Evolutionary conservation across 2,329 filamentous ascomycete species (phyloP).

Genomic region (Claviceps humidiphila): DNA sequence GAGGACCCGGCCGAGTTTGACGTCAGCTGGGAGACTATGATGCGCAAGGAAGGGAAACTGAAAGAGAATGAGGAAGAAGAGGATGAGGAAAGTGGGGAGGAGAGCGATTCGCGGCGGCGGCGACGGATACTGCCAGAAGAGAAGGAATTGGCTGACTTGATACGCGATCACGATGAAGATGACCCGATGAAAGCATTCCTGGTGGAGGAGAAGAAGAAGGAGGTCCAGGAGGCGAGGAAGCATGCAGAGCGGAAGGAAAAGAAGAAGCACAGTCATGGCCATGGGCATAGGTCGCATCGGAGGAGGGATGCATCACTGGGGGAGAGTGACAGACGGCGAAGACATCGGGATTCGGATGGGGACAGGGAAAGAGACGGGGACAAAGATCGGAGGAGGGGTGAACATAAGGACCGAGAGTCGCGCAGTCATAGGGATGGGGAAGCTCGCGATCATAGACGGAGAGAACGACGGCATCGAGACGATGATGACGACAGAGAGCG

Average conservation of each 20-base stretch:
- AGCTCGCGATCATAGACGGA: constrained; percentile 11
- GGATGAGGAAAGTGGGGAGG: constrained; percentile 33
- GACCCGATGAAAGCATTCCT: constrained; percentile 94
- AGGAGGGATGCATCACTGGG: constrained; percentile 22
- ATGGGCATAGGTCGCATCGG: constrained; percentile 9
- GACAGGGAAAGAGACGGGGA: constrained; percentile 6
- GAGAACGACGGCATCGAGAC: constrained; percentile 13
- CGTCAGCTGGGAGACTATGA: constrained; percentile 47
- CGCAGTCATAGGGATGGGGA: not conserved
- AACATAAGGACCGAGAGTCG: constrained; percentile 7
- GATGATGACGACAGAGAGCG: constrained; percentile 11
- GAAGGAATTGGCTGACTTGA: constrained; percentile 59
- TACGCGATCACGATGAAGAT: constrained; percentile 78
- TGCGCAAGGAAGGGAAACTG: constrained; percentile 34
- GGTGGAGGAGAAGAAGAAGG: constrained; percentile 81
- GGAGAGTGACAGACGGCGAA: constrained; percentile 13
- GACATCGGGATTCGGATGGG: constrained; percentile 9
- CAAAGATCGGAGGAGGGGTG: constrained; percentile 10
- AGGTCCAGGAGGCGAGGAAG: constrained; percentile 58
- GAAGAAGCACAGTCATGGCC: constrained; percentile 32
- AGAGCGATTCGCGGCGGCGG: constrained; percentile 18
- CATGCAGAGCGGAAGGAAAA: constrained; percentile 35
- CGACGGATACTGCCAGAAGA: constrained; percentile 69
- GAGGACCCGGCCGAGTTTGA: constrained; percentile 48
- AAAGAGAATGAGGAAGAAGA: constrained; percentile 32